Evolutionary conservation across 441 rosid genomes (phyloP).

Genomic region (Gossypium laxum): DNA sequence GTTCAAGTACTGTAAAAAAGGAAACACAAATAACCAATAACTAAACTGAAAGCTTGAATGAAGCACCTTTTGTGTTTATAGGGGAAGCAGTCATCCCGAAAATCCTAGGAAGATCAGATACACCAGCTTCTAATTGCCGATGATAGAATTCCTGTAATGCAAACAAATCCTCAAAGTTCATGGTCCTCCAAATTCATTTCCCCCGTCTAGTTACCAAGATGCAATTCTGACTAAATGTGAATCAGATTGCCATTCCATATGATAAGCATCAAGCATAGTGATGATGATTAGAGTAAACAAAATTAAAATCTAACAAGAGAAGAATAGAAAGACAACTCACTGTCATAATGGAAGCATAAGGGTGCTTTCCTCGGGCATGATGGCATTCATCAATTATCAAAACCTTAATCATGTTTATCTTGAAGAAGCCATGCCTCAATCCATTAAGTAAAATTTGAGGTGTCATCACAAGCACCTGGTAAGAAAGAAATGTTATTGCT

Average conservation of each 20-base stretch:
- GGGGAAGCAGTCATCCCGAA: conserved; percentile 95
- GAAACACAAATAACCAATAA: neutral
- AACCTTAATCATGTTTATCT: conserved; percentile 52
- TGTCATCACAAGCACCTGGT: conserved; percentile 90
- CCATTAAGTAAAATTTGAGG: conserved; percentile 67
- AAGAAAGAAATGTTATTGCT: neutral
- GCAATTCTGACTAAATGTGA: neutral
- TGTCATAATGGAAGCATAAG: conserved; percentile 72
- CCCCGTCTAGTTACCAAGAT: neutral
- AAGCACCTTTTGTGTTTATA: conserved; percentile 64
- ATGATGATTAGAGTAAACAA: neutral
- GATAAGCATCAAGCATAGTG: neutral
- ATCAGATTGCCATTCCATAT: neutral
- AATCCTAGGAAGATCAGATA: conserved; percentile 55
- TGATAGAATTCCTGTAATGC: conserved; percentile 76
- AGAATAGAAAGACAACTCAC: conserved; percentile 33
- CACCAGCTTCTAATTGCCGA: conserved; percentile 25
- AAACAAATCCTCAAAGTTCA: conserved; percentile 1
- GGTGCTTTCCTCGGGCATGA: conserved; percentile 58
- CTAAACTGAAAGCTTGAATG: neutral
- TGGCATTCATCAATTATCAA: conserved; percentile 91
- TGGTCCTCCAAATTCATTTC: neutral
- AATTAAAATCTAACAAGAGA: neutral
- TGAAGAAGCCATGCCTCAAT: conserved; percentile 61
- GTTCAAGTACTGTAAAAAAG: neutral